Evolutionary conservation across 1,139 yeast species (phyloP).

Genomic region (Protomyces lactucae-debilis): DNA sequence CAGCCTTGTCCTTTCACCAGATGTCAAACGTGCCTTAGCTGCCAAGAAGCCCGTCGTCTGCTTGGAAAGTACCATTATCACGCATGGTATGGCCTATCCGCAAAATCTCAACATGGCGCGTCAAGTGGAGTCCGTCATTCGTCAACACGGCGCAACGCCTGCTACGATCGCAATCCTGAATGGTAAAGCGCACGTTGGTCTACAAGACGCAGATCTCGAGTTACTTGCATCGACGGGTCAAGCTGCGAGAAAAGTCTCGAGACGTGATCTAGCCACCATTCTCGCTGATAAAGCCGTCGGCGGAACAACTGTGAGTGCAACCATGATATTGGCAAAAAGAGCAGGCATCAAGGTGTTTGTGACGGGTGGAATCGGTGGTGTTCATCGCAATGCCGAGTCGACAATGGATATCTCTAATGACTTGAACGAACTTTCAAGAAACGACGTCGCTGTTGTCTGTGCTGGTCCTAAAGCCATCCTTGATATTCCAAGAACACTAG

Average conservation of each 20-base stretch:
- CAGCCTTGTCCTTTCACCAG: not conserved
- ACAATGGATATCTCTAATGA: conserved; percentile 86
- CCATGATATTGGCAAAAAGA: conserved; percentile 71
- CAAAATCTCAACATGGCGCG: conserved; percentile 67
- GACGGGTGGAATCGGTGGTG: conserved; percentile 93
- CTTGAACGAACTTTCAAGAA: conserved; percentile 72
- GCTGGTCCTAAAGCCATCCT: conserved; percentile 86
- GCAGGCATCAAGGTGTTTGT: conserved; percentile 85
- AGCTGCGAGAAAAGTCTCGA: conserved; percentile 54
- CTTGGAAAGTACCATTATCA: conserved; percentile 75
- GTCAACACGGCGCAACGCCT: conserved; percentile 67
- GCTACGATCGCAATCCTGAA: conserved; percentile 78
- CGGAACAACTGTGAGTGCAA: conserved; percentile 86
- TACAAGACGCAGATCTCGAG: conserved; percentile 38
- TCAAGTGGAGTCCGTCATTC: conserved; percentile 57
- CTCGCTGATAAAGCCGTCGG: conserved; percentile 62
- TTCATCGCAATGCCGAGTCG: conserved; percentile 68
- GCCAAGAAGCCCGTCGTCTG: conserved; percentile 26
- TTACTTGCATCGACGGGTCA: conserved; percentile 31
- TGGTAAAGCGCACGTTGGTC: conserved; percentile 71
- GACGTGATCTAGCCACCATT: conserved; percentile 74
- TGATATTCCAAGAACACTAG: conserved; percentile 77
- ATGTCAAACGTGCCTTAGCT: conserved; percentile 17
- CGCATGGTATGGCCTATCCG: conserved; percentile 87
- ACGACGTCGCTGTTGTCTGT: conserved; percentile 83